phyloP scores from a whole-genome alignment of 2,329 filamentous ascomycete genomes.

The Fusarium nurragi region DNA sequence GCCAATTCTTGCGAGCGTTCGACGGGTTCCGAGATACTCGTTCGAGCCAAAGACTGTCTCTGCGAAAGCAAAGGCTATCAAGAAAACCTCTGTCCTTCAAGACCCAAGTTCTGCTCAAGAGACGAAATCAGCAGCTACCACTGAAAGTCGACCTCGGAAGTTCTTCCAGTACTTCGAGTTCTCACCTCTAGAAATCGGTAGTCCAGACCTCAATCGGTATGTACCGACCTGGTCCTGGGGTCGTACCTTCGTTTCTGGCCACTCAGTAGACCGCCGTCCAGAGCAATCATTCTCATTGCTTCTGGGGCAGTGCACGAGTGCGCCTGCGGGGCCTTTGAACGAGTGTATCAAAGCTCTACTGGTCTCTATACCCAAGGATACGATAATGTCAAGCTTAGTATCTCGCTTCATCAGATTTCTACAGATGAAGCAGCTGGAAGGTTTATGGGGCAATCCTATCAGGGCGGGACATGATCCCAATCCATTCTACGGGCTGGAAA shows the following conservation, averaged over 20 bases:
- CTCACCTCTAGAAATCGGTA: conserved; percentile 34
- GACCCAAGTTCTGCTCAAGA: not conserved
- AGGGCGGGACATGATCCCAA: conserved; percentile 40
- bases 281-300: conserved; percentile 37
- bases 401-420: conserved; percentile 15
- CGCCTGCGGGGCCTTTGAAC: conserved; percentile 26
- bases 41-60: conserved; percentile 15
- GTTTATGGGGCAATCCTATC: conserved; percentile 40
- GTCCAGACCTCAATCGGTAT: conserved; percentile 31
- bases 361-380: conserved; percentile 29
- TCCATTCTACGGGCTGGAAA: conserved; percentile 37
- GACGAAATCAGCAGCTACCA: accelerated
- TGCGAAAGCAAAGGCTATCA: not conserved
- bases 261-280: conserved; percentile 27
- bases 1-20: conserved; percentile 37
- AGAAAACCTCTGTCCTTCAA: accelerated
- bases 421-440: conserved; percentile 26
- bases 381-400: conserved; percentile 20
- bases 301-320: conserved; percentile 37
- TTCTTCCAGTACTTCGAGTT: conserved; percentile 42
- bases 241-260: conserved; percentile 34
- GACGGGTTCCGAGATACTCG: conserved; percentile 28
- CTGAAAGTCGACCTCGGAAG: not conserved
- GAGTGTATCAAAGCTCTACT: conserved; percentile 37
- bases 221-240: conserved; percentile 41